A percentile compares a stretch with the other conserved stretches of the same genome.
Evolutionary conservation across 768 basidiomycete genomes (phyloP).

Genomic region (Clitopilus hobsonii): DNA sequence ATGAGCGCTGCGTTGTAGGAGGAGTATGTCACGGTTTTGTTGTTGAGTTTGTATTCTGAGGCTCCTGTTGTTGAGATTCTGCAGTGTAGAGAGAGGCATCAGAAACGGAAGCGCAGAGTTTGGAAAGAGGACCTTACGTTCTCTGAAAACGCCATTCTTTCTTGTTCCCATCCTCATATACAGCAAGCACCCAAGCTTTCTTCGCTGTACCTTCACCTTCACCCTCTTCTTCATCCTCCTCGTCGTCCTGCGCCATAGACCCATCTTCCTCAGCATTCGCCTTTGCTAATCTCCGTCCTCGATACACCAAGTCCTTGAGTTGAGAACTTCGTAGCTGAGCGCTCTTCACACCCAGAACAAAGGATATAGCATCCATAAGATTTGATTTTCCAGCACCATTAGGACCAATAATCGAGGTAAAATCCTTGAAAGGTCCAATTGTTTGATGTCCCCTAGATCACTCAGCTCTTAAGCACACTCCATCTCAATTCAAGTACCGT

Average conservation of each 20-base stretch:
- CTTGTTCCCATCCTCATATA: constrained; percentile 69
- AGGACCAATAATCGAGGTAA: constrained; percentile 95
- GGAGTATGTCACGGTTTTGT: constrained; percentile 75
- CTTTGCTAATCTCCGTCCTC: constrained; percentile 68
- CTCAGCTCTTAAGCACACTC: not conserved
- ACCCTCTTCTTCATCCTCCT: constrained; percentile 40
- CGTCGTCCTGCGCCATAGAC: constrained; percentile 48
- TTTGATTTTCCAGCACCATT: constrained; percentile 99
- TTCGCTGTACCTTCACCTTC: constrained; percentile 82
- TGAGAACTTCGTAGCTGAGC: constrained; percentile 90
- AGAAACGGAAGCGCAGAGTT: constrained; percentile 1
- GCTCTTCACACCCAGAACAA: constrained; percentile 95
- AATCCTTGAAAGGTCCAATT: constrained; percentile 88
- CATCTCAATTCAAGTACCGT: too few relatives aligned
- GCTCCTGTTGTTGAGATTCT: constrained; percentile 86
- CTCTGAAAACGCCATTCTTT: constrained; percentile 91
- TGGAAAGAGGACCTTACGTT: constrained; percentile 56
- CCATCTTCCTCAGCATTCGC: constrained; percentile 38
- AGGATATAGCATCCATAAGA: constrained; percentile 99
- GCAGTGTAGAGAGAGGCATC: constrained; percentile 4
- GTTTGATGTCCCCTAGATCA: constrained; percentile 65
- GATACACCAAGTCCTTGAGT: constrained; percentile 93
- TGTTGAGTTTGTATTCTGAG: constrained; percentile 89
- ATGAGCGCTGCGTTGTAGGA: constrained; percentile 87
- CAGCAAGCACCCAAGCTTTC: constrained; percentile 94